Conservation (phyloP, 1,139 yeast genomes). For the Taiozyma sp. region DNA sequence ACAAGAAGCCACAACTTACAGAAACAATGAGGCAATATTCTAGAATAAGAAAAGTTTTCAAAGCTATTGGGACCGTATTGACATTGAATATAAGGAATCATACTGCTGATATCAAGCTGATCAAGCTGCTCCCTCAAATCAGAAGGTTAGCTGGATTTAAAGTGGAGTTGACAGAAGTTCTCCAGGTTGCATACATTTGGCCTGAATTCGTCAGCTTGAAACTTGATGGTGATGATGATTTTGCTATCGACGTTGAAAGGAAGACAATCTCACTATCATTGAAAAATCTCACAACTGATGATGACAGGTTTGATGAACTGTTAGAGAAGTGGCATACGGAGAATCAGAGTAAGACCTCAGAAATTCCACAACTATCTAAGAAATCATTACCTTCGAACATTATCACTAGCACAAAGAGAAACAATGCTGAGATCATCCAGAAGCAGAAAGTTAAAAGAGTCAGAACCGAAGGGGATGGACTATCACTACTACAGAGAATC, state of each 20-base stretch:
- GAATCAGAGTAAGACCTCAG: constrained; percentile 3
- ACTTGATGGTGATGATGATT: constrained; percentile 14
- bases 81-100: constrained; percentile 11
- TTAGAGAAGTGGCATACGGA: constrained; percentile 11
- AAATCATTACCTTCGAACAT: constrained; percentile 1
- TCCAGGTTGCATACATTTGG: constrained; percentile 18
- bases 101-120: constrained; percentile 17
- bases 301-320: constrained; percentile 5
- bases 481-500: constrained; percentile 41
- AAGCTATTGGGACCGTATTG: constrained; percentile 16
- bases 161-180: constrained; percentile 10
- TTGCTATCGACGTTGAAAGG: constrained; percentile 16
- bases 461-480: constrained; percentile 21
- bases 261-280: constrained; percentile 7
- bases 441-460: constrained; percentile 3
- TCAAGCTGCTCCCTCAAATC: constrained; percentile 11
- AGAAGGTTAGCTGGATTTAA: constrained; percentile 7
- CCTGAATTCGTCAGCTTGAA: constrained; percentile 13
- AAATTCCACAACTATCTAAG: constrained; percentile 8
- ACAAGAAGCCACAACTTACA: not conserved
- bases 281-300: constrained; percentile 6
- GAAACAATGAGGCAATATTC: not conserved
- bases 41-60: constrained; percentile 17
- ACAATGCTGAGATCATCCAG: constrained; percentile 4
- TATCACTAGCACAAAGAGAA: constrained; percentile 3